phyloP scores from a whole-genome alignment of 1,284 basidiomycete species.

The Ceratobasidium sp. region DNA sequence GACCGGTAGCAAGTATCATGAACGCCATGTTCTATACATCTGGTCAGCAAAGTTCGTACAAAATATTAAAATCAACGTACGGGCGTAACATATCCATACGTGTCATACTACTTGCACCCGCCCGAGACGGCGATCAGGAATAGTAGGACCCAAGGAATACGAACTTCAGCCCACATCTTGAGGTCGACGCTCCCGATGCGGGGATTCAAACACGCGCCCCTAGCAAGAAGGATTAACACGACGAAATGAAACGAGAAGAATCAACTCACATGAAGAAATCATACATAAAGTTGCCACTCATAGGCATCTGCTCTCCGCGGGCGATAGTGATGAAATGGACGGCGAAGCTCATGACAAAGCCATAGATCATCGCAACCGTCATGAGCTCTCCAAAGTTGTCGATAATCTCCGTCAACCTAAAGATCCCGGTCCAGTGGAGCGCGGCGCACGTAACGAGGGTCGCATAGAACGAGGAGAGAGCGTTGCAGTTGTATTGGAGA shows the following conservation, averaged over 20 bases:
- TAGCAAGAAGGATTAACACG: neutral
- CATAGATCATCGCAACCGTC: conserved; percentile 96
- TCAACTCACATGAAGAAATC: conserved; percentile 85
- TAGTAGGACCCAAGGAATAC: conserved; percentile 98
- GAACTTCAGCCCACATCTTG: conserved; percentile 99
- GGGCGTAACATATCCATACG: conserved; percentile 91
- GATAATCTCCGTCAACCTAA: conserved; percentile 94
- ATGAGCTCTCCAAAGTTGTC: conserved; percentile 97
- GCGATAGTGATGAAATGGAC: conserved; percentile 83
- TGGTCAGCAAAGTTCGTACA: neutral
- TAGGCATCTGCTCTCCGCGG: conserved; percentile 85
- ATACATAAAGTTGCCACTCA: conserved; percentile 95
- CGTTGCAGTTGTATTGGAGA: conserved; percentile 97
- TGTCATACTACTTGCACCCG: conserved; percentile 95
- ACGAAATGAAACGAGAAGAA: neutral
- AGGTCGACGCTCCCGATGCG: conserved; percentile 93
- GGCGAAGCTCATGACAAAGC: conserved; percentile 83
- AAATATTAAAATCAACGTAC: conserved; percentile 60
- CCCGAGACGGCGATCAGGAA: conserved; percentile 95
- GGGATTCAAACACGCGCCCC: conserved; percentile 91
- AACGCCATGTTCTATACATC: conserved; percentile 90
- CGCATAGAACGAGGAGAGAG: conserved; percentile 88
- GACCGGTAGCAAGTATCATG: conserved; percentile 95
- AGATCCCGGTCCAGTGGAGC: conserved; percentile 86
- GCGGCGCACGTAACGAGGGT: conserved; percentile 82